Evolutionary conservation across 805 yeast species (phyloP).

Genomic region (Pichia sporocuriosa): DNA sequence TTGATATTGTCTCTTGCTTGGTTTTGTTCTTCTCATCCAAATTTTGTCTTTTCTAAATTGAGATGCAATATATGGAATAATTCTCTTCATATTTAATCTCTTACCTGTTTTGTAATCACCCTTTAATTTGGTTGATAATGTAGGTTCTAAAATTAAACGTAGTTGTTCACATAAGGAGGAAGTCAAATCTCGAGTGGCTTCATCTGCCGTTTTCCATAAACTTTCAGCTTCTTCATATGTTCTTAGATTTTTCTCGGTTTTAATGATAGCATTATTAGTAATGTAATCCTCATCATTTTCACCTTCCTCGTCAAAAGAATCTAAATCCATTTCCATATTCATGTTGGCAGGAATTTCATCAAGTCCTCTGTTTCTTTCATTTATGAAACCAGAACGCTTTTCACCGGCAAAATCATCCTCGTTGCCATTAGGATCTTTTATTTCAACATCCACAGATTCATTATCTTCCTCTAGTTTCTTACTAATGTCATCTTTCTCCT

Average conservation of each 20-base stretch:
- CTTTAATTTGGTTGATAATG: constrained; percentile 85
- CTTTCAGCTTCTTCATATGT: constrained; percentile 56
- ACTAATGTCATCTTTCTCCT: constrained; percentile 22
- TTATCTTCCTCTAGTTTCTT: constrained; percentile 19
- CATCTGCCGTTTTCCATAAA: constrained; percentile 78
- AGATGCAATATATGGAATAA: constrained; percentile 95
- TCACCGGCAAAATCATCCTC: constrained; percentile 19
- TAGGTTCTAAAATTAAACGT: constrained; percentile 89
- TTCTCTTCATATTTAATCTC: constrained; percentile 92
- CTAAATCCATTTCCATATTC: constrained; percentile 37
- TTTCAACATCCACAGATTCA: constrained; percentile 29
- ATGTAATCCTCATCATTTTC: constrained; percentile 21
- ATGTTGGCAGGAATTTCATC: constrained; percentile 32
- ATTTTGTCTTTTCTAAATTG: constrained; percentile 96
- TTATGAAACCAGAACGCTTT: constrained; percentile 17
- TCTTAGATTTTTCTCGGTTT: constrained; percentile 20
- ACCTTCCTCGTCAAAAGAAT: constrained; percentile 27
- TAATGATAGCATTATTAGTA: constrained; percentile 16
- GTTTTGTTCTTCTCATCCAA: constrained; percentile 96
- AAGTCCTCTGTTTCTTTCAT: constrained; percentile 16
- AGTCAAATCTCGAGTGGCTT: constrained; percentile 81
- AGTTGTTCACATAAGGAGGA: constrained; percentile 87
- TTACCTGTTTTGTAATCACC: constrained; percentile 98
- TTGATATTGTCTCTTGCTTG: constrained; percentile 94
- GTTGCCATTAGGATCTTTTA: constrained; percentile 20